A percentile compares a stretch with the other conserved stretches of the same genome.
Evolutionary conservation across 2,329 filamentous ascomycete species (phyloP).

Genomic region (Pseudopithomyces maydicus): DNA sequence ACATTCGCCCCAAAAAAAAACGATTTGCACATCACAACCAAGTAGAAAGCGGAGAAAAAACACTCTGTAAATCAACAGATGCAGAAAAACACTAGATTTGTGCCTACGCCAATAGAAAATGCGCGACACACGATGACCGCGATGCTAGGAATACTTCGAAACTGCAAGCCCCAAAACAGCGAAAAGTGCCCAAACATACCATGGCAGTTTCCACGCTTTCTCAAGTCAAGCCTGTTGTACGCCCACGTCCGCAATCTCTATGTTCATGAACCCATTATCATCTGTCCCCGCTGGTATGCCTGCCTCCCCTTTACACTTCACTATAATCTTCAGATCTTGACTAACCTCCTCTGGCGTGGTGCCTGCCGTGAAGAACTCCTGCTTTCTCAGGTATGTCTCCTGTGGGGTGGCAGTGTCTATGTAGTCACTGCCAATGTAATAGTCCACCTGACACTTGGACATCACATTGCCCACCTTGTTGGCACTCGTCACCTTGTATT

Average conservation of each 20-base stretch:
- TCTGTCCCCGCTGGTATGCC: constrained; percentile 21
- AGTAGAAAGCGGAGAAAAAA: too few species aligned
- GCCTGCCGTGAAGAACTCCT: constrained; percentile 25
- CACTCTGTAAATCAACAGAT: not conserved
- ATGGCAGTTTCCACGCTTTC: not conserved
- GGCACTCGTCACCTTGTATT: constrained; percentile 21
- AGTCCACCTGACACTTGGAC: constrained; percentile 24
- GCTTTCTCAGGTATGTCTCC: constrained; percentile 16
- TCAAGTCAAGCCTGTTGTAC: constrained; percentile 8
- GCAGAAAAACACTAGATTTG: not conserved
- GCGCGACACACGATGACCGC: not conserved
- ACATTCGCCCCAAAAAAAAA: too few species aligned
- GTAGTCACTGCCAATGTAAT: constrained; percentile 17
- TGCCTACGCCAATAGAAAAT: not conserved
- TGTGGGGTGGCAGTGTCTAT: constrained; percentile 24
- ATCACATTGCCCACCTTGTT: constrained; percentile 21
- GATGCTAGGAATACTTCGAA: constrained; percentile 1
- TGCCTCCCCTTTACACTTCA: constrained; percentile 25
- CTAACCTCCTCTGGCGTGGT: constrained; percentile 21
- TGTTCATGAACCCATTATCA: constrained; percentile 22
- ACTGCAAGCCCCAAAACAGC: not conserved
- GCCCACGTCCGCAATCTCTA: constrained; percentile 17
- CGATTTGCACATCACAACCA: too few species aligned
- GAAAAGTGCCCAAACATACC: not conserved
- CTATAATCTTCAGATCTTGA: constrained; percentile 23